Conservation (phyloP, 1,139 yeast species). For the Hyphopichia buzzinii region DNA sequence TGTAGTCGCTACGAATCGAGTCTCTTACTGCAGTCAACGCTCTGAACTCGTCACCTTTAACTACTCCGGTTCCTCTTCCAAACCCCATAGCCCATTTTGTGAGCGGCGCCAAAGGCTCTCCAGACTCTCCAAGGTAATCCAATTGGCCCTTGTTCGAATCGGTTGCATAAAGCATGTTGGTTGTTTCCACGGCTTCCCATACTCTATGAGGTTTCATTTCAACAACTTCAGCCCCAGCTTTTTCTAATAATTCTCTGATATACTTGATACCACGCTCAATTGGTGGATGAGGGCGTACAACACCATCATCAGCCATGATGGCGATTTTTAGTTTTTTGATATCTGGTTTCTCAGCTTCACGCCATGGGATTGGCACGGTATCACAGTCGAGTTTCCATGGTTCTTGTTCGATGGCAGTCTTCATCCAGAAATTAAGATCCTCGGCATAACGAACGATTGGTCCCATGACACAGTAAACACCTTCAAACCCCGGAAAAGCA, state of each 20-base stretch:
- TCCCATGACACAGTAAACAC: not conserved
- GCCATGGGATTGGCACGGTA: not conserved
- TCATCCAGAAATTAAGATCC: conserved; percentile 1
- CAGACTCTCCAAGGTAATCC: conserved; percentile 10
- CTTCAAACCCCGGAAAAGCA: conserved; percentile 27
- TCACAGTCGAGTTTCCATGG: conserved; percentile 1
- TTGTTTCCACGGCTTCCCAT: conserved; percentile 3
- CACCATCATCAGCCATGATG: conserved; percentile 39
- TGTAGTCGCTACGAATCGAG: conserved; percentile 15
- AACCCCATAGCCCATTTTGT: conserved; percentile 17
- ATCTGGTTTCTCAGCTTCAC: conserved; percentile 41
- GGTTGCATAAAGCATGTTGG: conserved; percentile 3
- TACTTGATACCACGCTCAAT: conserved; percentile 36
- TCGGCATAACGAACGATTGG: not conserved
- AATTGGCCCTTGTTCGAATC: conserved; percentile 8
- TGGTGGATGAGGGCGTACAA: conserved; percentile 54
- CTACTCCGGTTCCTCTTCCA: conserved; percentile 13
- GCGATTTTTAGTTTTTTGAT: conserved; percentile 38
- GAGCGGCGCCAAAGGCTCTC: conserved; percentile 16
- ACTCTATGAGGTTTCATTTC: conserved; percentile 4
- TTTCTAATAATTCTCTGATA: conserved; percentile 25
- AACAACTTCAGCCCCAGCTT: conserved; percentile 26
- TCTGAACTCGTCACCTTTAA: conserved; percentile 13
- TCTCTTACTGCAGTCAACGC: conserved; percentile 14
- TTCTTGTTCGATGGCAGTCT: not conserved